phyloP scores from a whole-genome alignment of 2,329 filamentous ascomycete genomes.

The Akanthomyces muscarius region DNA sequence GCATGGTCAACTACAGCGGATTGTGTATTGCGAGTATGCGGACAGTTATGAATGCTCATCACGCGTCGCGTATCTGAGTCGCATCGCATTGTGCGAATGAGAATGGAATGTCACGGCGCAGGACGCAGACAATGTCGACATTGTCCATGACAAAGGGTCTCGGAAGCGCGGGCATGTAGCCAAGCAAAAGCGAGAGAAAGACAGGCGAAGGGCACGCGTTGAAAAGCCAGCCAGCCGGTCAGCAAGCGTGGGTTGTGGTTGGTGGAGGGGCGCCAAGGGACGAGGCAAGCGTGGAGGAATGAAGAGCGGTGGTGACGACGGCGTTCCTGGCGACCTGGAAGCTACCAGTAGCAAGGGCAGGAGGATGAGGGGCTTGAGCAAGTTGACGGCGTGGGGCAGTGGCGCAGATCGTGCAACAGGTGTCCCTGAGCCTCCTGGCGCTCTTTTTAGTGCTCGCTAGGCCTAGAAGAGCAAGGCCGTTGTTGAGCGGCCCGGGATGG shows the following conservation, averaged over 20 bases:
- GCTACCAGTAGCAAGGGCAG: background rate
- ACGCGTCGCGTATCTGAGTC: background rate
- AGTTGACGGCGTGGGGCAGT: constrained; percentile 7
- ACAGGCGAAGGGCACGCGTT: background rate
- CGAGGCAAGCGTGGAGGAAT: constrained; percentile 4
- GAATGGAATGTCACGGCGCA: background rate
- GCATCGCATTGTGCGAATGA: background rate
- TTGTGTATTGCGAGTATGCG: background rate
- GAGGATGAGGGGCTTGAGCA: background rate
- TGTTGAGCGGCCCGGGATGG: constrained; percentile 7
- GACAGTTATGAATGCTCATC: background rate
- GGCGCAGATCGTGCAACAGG: constrained; percentile 14
- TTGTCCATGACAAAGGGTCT: background rate
- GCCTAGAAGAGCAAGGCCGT: background rate
- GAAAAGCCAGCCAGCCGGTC: background rate
- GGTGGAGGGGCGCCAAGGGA: constrained; percentile 4
- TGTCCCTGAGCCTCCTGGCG: constrained; percentile 4
- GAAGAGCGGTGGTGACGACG: background rate
- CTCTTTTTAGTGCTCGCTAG: constrained; percentile 10
- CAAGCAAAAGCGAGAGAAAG: background rate
- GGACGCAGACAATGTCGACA: constrained; percentile 2
- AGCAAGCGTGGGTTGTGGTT: background rate
- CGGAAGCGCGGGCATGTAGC: background rate
- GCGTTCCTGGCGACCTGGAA: background rate
- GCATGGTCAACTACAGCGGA: background rate